Percentiles rank a stretch among this genome's conserved stretches.
Conservation (phyloP, 306 rosid species). For the Neltuma alba region DNA sequence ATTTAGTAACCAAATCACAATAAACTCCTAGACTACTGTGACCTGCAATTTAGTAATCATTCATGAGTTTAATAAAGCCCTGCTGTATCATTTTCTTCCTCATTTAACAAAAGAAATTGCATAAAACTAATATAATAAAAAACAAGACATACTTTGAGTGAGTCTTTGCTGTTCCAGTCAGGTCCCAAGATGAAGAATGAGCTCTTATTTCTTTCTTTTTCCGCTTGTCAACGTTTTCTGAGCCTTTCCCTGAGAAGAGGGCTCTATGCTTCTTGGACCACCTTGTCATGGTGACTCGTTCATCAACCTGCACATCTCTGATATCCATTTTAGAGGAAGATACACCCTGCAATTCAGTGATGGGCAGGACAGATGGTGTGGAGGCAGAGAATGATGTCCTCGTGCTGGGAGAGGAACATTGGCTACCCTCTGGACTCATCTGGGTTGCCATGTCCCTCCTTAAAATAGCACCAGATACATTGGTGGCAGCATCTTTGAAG, state of each 20-base stretch:
- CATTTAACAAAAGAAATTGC: conserved; percentile 4
- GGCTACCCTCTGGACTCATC: conserved; percentile 92
- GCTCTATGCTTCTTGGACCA: conserved; percentile 92
- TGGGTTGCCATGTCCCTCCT: conserved; percentile 99
- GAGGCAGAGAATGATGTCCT: conserved; percentile 62
- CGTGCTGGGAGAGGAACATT: conserved; percentile 71
- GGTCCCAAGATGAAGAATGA: conserved; percentile 67
- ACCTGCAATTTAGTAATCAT: background rate
- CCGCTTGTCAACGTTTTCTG: conserved; percentile 62
- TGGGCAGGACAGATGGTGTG: conserved; percentile 53
- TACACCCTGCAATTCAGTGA: conserved; percentile 57
- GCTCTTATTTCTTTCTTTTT: conserved; percentile 63
- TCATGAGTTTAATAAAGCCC: conserved; percentile 26
- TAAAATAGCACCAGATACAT: conserved; percentile 70
- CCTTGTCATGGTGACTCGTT: conserved; percentile 88
- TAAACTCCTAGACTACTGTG: conserved; percentile 8
- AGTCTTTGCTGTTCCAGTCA: conserved; percentile 59
- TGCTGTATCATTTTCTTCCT: conserved; percentile 6
- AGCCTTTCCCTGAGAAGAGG: conserved; percentile 71
- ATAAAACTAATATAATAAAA: background rate
- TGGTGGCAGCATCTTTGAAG: conserved; percentile 72
- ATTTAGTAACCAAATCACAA: conserved; percentile 25
- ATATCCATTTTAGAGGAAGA: conserved; percentile 69
- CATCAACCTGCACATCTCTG: conserved; percentile 97
- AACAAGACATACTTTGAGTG: conserved; percentile 65